Percentiles rank a stretch among this genome's conserved stretches.
Evolutionary conservation across 768 basidiomycete genomes (phyloP).

Genomic region (Naematelia aurantialba): DNA sequence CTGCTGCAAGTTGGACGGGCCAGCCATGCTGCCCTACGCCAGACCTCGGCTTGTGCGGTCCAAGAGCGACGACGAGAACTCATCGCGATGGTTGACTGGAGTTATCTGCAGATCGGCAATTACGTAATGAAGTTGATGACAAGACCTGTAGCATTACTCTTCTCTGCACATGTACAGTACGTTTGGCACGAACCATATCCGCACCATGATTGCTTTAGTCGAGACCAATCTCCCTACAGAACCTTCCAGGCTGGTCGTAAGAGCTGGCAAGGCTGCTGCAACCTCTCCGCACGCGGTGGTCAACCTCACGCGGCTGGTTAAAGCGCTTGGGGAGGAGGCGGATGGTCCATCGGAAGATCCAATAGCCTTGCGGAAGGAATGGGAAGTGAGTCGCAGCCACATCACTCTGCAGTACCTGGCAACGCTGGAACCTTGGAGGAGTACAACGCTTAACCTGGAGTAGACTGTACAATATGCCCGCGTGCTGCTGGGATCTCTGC

Average conservation of each 20-base stretch:
- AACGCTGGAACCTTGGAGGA: too few species aligned
- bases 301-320: conserved; percentile 37
- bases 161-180: too few species aligned
- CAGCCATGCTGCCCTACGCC: not conserved
- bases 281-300: conserved; percentile 35
- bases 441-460: not conserved
- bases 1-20: not conserved
- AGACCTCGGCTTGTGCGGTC: too few species aligned
- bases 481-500: conserved; percentile 21
- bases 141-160: too few species aligned
- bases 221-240: not conserved
- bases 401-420: not conserved
- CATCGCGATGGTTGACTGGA: too few species aligned
- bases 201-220: not conserved
- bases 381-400: conserved; percentile 26
- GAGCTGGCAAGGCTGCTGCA: conserved; percentile 28
- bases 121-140: not conserved
- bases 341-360: conserved; percentile 1
- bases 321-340: conserved; percentile 23
- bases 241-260: not conserved
- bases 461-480: conserved; percentile 33
- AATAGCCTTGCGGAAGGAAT: conserved; percentile 19
- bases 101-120: too few species aligned
- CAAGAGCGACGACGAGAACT: too few species aligned
- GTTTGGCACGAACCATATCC: too few species aligned